These are phyloP conservation scores for Stipa capillata DNA, from an alignment of 176 grass and related monocot genomes.

Conservation along the genomic window DNA sequence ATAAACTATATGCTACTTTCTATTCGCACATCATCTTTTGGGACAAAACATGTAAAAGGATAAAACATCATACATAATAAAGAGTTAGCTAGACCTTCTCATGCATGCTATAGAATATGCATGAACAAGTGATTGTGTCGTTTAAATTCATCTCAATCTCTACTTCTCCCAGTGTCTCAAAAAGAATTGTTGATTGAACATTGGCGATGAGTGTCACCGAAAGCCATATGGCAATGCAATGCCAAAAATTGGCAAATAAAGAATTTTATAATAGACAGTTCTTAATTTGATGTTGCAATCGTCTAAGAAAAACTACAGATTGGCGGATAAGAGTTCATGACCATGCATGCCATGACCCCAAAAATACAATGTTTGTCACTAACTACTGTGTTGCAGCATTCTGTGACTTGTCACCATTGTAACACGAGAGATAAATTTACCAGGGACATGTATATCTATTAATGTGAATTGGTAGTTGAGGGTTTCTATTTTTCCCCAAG, in stretches of 20 bases:
- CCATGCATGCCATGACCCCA: background rate
- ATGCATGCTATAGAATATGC: background rate
- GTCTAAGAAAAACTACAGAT: background rate
- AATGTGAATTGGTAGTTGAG: background rate
- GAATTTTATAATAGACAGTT: background rate
- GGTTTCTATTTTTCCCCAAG: background rate
- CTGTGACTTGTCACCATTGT: background rate
- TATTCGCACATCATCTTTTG: background rate
- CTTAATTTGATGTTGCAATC: background rate
- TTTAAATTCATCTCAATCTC: background rate
- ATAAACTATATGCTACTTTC: background rate
- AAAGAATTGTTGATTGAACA: background rate
- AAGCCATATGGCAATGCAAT: background rate
- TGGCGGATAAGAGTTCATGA: background rate
- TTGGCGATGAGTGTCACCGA: background rate
- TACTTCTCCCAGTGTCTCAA: background rate
- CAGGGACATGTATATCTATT: background rate
- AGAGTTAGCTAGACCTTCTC: background rate
- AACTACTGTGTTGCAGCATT: background rate
- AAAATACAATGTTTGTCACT: background rate
- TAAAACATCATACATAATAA: background rate
- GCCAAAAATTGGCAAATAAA: no score
- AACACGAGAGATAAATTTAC: background rate
- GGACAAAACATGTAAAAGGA: background rate
- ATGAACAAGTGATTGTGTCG: background rate